phyloP scores from a whole-genome alignment of 2,329 filamentous ascomycete species.

The Pseudocercospora fuligena region DNA sequence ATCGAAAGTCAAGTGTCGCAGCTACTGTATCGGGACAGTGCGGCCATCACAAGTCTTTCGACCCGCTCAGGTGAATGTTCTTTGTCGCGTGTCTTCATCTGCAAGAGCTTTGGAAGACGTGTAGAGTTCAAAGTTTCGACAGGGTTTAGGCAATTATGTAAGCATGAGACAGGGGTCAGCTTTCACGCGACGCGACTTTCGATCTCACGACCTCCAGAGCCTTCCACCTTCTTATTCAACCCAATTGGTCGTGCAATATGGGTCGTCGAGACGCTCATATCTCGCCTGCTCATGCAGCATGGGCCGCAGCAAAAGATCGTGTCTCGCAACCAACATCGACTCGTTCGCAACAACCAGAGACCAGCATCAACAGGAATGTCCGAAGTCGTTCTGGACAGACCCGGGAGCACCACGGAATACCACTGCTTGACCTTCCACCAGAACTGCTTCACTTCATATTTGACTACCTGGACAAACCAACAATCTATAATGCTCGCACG shows the following conservation, averaged over 20 bases:
- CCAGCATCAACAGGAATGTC: neutral
- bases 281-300: neutral
- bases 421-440: neutral
- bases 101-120: slow-evolving; percentile 2
- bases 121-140: neutral
- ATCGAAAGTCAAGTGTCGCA: neutral
- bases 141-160: neutral
- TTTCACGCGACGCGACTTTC: neutral
- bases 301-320: neutral
- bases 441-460: slow-evolving; percentile 7
- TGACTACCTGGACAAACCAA: neutral
- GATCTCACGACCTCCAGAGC: neutral
- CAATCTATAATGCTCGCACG: neutral
- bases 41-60: slow-evolving; percentile 7
- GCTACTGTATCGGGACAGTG: neutral
- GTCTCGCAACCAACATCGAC: neutral
- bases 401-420: neutral
- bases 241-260: neutral
- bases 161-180: neutral
- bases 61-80: slow-evolving; percentile 4
- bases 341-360: neutral
- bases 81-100: neutral
- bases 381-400: neutral
- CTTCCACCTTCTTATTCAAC: neutral
- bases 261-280: neutral